These are phyloP conservation scores for Lasiosphaeria hispida DNA, from an alignment of 495 filamentous ascomycete species.

Conservation along the genomic window DNA sequence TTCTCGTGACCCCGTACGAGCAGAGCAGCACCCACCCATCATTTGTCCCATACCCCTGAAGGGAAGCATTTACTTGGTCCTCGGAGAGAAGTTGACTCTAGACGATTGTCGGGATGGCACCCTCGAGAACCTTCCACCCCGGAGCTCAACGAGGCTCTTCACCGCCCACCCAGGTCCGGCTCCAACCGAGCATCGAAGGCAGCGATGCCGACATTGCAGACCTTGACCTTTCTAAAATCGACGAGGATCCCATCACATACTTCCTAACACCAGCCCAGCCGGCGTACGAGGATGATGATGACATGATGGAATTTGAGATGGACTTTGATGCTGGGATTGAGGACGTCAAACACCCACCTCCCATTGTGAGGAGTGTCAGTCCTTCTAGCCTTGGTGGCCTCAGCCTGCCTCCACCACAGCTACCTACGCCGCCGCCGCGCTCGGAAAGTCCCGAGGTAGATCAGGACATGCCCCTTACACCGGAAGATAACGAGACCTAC, in stretches of 20 bases:
- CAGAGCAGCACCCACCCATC: too few relatives aligned
- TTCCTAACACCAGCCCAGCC: slow-evolving; percentile 47
- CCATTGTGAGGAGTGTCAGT: slow-evolving; percentile 45
- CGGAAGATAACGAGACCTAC: slow-evolving; percentile 40
- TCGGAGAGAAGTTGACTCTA: too few relatives aligned
- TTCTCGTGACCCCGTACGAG: too few relatives aligned
- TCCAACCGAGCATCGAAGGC: slow-evolving; percentile 36
- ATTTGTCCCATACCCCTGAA: too few relatives aligned
- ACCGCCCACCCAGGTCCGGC: slow-evolving; percentile 33
- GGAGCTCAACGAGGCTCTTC: slow-evolving; percentile 20
- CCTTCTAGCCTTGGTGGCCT: slow-evolving; percentile 48
- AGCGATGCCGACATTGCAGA: slow-evolving; percentile 41
- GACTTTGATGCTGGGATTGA: slow-evolving; percentile 53
- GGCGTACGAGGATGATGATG: slow-evolving; percentile 33
- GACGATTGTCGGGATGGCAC: slow-evolving; percentile 2
- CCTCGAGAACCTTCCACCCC: slow-evolving; percentile 4
- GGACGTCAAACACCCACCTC: slow-evolving; percentile 40
- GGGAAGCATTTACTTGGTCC: too few relatives aligned
- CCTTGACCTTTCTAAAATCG: slow-evolving; percentile 34
- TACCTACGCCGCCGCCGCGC: slow-evolving; percentile 35
- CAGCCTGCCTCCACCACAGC: slow-evolving; percentile 37
- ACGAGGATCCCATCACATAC: slow-evolving; percentile 48
- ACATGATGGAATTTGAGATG: slow-evolving; percentile 46
- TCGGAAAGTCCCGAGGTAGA: slow-evolving; percentile 33
- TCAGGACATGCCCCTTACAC: slow-evolving; percentile 21